These are phyloP conservation scores for Persicaria tinctoria DNA, from an alignment of 148 eudicot genomes.

Conservation along the genomic window DNA sequence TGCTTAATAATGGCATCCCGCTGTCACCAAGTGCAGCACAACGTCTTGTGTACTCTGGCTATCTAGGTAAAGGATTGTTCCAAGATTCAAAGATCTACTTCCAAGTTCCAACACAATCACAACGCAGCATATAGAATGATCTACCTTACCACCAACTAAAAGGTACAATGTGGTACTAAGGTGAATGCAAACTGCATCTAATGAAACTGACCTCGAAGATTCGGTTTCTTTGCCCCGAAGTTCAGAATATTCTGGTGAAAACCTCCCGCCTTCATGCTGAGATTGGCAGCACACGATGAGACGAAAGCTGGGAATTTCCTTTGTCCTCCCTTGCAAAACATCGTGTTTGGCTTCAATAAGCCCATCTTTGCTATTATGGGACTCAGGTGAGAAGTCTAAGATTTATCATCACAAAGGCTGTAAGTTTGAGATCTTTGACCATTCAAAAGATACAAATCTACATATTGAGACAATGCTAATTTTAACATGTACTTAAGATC, in stretches of 20 bases:
- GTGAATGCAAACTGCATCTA: background rate
- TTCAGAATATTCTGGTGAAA: slow-evolving; percentile 7
- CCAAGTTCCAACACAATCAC: background rate
- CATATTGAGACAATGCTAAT: background rate
- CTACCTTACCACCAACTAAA: background rate
- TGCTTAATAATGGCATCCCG: background rate
- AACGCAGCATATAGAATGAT: background rate
- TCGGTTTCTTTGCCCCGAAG: slow-evolving; percentile 12
- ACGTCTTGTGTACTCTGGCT: background rate
- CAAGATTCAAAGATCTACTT: background rate
- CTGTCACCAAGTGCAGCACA: background rate
- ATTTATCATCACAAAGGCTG: background rate
- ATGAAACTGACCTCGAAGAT: slow-evolving; percentile 7
- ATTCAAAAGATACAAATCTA: background rate
- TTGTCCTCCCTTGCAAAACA: background rate
- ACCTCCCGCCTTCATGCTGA: slow-evolving; percentile 8
- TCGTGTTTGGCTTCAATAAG: background rate
- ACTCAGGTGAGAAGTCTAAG: background rate
- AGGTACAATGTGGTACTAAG: background rate
- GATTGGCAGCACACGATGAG: slow-evolving; percentile 6
- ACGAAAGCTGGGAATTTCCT: slow-evolving; percentile 6
- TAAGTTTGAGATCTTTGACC: background rate
- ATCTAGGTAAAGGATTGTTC: background rate
- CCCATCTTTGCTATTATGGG: slow-evolving; percentile 2
- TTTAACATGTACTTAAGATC: background rate